Percentiles rank a stretch among this genome's conserved stretches.
Evolutionary conservation across 1,139 yeast species (phyloP).

Genomic region (Lodderomyces orthopsilosis): DNA sequence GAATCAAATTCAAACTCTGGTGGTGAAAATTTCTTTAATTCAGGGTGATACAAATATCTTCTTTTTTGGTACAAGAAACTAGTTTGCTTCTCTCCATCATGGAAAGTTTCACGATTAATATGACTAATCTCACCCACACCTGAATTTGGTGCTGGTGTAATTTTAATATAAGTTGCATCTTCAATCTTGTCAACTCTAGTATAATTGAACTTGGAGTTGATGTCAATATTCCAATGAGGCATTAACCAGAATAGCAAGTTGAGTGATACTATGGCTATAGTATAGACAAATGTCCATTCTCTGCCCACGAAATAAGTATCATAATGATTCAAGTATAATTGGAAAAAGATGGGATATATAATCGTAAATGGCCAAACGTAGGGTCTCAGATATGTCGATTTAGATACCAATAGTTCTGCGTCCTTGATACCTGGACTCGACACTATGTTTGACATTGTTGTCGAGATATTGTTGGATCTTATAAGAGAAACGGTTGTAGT

Average conservation of each 20-base stretch:
- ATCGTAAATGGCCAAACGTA: constrained; percentile 83
- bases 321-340: constrained; percentile 66
- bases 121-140: constrained; percentile 82
- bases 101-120: constrained; percentile 55
- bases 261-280: constrained; percentile 68
- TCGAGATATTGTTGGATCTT: neutral
- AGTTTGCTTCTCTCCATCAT: constrained; percentile 60
- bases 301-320: constrained; percentile 78
- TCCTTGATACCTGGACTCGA: constrained; percentile 58
- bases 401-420: constrained; percentile 73
- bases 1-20: constrained; percentile 77
- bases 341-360: constrained; percentile 72
- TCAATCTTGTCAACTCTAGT: constrained; percentile 45
- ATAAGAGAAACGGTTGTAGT: neutral
- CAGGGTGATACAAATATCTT: constrained; percentile 69
- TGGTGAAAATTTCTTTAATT: constrained; percentile 62
- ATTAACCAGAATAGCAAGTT: constrained; percentile 79
- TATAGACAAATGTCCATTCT: constrained; percentile 85
- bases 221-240: constrained; percentile 91
- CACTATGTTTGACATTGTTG: constrained; percentile 39
- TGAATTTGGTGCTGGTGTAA: constrained; percentile 79
- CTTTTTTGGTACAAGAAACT: constrained; percentile 90
- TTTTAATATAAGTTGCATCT: constrained; percentile 68
- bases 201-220: constrained; percentile 74
- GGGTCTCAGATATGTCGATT: constrained; percentile 60